A percentile compares a stretch with the other conserved stretches of the same genome.
phyloP scores from a whole-genome alignment of 2,329 filamentous ascomycete genomes.

The Trichoderma hamatum region DNA sequence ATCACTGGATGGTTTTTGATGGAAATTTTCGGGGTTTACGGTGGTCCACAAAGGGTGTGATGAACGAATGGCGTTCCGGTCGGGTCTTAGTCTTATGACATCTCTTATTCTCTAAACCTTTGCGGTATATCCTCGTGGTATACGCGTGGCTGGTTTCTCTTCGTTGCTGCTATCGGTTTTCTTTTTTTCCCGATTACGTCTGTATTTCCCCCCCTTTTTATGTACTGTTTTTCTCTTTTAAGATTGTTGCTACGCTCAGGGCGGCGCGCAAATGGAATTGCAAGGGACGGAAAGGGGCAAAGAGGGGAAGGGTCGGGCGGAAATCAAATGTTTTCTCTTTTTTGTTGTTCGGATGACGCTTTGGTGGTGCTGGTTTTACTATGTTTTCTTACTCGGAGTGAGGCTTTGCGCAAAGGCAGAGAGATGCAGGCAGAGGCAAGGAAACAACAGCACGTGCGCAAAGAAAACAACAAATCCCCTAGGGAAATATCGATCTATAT shows the following conservation, averaged over 20 bases:
- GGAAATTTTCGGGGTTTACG: constrained; percentile 26
- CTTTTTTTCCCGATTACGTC: constrained; percentile 20
- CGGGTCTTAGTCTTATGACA: constrained; percentile 29
- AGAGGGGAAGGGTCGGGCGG: constrained; percentile 3
- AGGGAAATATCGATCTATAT: constrained; percentile 22
- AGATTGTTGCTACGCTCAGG: constrained; percentile 27
- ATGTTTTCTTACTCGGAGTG: not conserved
- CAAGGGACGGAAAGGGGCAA: constrained; percentile 3
- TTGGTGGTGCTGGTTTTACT: constrained; percentile 5
- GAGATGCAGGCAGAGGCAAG: not conserved
- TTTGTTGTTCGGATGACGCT: not conserved
- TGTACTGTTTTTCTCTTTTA: constrained; percentile 8
- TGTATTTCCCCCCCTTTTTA: constrained; percentile 13
- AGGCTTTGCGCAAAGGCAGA: constrained; percentile 9
- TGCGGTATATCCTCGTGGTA: constrained; percentile 13
- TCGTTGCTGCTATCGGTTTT: constrained; percentile 4
- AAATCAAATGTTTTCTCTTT: not conserved
- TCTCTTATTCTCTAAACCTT: not conserved
- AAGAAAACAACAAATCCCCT: not conserved
- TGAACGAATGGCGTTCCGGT: constrained; percentile 33
- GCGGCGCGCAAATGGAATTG: constrained; percentile 20
- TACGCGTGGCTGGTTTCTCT: constrained; percentile 6
- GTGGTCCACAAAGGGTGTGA: constrained; percentile 24
- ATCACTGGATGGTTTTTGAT: constrained; percentile 32
- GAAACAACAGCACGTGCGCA: constrained; percentile 2